Base-by-base conservation (phyloP, 2,329 filamentous ascomycete species). In the Ophiosphaerella korrae region DNA sequence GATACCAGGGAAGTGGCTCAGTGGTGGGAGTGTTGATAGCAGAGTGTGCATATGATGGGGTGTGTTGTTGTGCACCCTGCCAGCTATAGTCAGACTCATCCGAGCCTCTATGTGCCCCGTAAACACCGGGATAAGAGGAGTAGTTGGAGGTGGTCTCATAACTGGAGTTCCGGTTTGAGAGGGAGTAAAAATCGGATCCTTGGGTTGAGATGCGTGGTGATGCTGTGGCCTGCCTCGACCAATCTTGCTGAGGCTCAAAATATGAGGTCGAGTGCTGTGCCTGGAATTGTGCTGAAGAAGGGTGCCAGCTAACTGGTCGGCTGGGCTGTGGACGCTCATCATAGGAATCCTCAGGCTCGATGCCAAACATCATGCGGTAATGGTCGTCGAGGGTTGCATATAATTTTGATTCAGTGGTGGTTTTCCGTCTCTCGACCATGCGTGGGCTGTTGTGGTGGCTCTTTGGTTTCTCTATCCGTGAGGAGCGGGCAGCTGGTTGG, bases 301-400 rank as follows among this genome's bases (percentile, higher is more conserved):
- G 87, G 69, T 92, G 89, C 89, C 89, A 92, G 77, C 88, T 91
- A 39, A 89, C 77, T 5, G 88, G 88, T 36, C 88, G 62, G 42
- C 58, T 60, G 31, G 62, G 54, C 42, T 70, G 62, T 35, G 55
- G 62, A 35, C 53, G 62, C 24, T 67, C 59, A 21, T 70, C 66
- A 13, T 51, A 26, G 7, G 44, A 54, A 42, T 67, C 63, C 29
- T 72, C 67, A 29, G 64, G 53, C 38, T 58, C 59, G 24, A 71
- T 58, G 7, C 73, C 73, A 55, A 74, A 74, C 71, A 75, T 74
- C 68, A 74, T 72, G 49, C 71, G 71, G 62, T 67, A 75, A 45
- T 75, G 73, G 52, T 75, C 73, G 42, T 75, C 73, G 7, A 75
- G 55, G 6, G 71, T 74, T 18, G 72, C 71, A 42, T 74, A 74